These are phyloP conservation scores for Neurospora sp. DNA, from an alignment of 495 filamentous ascomycete genomes.

Conservation along the genomic window DNA sequence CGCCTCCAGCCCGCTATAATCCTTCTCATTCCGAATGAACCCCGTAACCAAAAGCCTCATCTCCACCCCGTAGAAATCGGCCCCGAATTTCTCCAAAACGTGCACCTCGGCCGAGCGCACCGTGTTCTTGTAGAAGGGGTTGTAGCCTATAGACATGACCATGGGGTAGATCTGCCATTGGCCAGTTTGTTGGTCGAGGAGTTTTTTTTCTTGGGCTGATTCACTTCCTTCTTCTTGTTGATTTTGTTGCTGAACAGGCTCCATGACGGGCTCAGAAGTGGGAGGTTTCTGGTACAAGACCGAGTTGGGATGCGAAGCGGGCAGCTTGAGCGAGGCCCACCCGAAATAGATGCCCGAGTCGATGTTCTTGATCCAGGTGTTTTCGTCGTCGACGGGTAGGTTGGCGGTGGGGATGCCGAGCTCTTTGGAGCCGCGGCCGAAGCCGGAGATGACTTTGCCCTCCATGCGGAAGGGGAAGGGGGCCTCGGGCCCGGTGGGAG, in stretches of 20 bases:
- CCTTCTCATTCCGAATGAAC: constrained; percentile 79
- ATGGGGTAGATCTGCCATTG: constrained; percentile 54
- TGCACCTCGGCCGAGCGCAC: constrained; percentile 83
- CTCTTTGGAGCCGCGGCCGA: constrained; percentile 88
- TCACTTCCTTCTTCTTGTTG: neutral
- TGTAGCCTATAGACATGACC: constrained; percentile 93
- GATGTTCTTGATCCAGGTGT: constrained; percentile 59
- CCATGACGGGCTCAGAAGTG: constrained; percentile 2
- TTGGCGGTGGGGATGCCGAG: constrained; percentile 97
- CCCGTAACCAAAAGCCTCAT: constrained; percentile 75
- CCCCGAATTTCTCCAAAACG: constrained; percentile 60
- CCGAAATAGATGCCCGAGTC: constrained; percentile 86
- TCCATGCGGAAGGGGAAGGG: constrained; percentile 76
- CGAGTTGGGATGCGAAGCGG: constrained; percentile 27
- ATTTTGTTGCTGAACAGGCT: neutral
- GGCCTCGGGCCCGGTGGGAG: constrained; percentile 54
- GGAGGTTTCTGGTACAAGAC: constrained; percentile 7
- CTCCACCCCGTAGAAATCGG: constrained; percentile 73
- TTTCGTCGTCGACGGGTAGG: constrained; percentile 65
- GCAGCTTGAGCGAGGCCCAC: constrained; percentile 59
- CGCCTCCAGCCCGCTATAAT: constrained; percentile 74
- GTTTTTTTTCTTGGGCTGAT: neutral
- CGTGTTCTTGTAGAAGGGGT: constrained; percentile 86
- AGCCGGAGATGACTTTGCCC: constrained; percentile 82
- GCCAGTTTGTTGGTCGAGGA: neutral